phyloP scores from a whole-genome alignment of 805 yeast species.

The Metschnikowia cubensis region DNA sequence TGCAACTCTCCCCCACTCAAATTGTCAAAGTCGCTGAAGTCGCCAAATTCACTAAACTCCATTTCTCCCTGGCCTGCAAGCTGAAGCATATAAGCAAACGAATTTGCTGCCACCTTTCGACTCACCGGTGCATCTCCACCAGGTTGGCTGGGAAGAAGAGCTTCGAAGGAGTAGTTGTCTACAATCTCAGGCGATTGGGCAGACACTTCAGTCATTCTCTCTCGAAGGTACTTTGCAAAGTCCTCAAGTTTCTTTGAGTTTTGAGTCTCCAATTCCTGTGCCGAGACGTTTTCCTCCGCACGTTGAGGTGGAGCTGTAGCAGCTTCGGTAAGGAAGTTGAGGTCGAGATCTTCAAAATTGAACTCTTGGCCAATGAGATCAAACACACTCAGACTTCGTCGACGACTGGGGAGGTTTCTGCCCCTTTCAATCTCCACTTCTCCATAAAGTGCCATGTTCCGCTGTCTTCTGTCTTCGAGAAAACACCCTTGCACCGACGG shows the following conservation, averaged over 20 bases:
- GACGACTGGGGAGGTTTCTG: conserved; percentile 8
- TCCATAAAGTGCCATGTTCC: conserved; percentile 1
- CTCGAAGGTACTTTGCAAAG: conserved; percentile 9
- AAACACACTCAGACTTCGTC: conserved; percentile 8
- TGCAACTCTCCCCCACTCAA: neutral
- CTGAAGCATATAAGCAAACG: conserved; percentile 14
- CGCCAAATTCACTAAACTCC: neutral
- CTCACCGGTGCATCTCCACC: conserved; percentile 4
- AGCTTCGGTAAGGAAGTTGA: conserved; percentile 1
- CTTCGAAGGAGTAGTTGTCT: conserved; percentile 6
- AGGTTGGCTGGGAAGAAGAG: conserved; percentile 10
- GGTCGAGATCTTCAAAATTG: conserved; percentile 1
- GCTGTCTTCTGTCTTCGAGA: neutral
- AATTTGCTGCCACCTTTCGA: conserved; percentile 14
- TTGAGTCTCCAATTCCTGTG: neutral
- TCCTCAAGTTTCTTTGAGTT: conserved; percentile 2
- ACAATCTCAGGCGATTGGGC: neutral
- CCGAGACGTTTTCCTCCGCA: neutral
- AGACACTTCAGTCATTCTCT: conserved; percentile 6
- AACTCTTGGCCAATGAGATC: conserved; percentile 1
- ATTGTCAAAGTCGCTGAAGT: too few relatives aligned
- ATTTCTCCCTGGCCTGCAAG: conserved; percentile 8
- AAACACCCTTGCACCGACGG: conserved; percentile 1
- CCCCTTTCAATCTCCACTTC: conserved; percentile 15
- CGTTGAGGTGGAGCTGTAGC: neutral